phyloP scores from a whole-genome alignment of 1,284 basidiomycete species.

The Microbotryum silenes-acaulis region DNA sequence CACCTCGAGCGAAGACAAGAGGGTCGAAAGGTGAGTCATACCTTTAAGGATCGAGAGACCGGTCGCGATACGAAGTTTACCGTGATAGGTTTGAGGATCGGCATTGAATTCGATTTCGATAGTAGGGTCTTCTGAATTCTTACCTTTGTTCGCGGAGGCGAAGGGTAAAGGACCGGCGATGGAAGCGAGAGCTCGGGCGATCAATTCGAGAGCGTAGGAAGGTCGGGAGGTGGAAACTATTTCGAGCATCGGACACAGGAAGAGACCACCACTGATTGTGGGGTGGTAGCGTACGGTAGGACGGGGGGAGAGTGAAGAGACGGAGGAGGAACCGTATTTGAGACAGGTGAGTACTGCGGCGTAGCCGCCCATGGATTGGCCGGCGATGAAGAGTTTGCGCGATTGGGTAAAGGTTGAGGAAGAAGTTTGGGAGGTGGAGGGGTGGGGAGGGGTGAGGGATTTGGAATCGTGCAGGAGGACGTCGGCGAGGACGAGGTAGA shows the following conservation, averaged over 20 bases:
- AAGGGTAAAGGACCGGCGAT: constrained; percentile 31
- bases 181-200: constrained; percentile 23
- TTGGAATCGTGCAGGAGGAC: constrained; percentile 13
- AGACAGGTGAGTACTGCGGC: constrained; percentile 22
- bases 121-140: constrained; percentile 22
- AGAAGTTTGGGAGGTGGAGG: background rate
- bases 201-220: constrained; percentile 23
- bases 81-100: constrained; percentile 35
- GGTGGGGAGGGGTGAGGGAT: background rate
- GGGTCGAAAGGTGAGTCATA: constrained; percentile 16
- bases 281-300: constrained; percentile 12
- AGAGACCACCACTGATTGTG: constrained; percentile 28
- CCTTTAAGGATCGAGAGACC: constrained; percentile 35
- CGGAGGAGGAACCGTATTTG: background rate
- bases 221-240: constrained; percentile 31
- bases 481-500: constrained; percentile 32
- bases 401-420: constrained; percentile 4
- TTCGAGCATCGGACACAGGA: constrained; percentile 35
- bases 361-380: constrained; percentile 27
- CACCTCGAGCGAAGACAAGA: constrained; percentile 25
- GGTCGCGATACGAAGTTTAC: constrained; percentile 35
- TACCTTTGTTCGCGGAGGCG: constrained; percentile 32
- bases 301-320: background rate
- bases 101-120: constrained; percentile 24
- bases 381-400: constrained; percentile 29